phyloP scores from a whole-genome alignment of 116 monocot species.

The Dioscorea cayenensis region DNA sequence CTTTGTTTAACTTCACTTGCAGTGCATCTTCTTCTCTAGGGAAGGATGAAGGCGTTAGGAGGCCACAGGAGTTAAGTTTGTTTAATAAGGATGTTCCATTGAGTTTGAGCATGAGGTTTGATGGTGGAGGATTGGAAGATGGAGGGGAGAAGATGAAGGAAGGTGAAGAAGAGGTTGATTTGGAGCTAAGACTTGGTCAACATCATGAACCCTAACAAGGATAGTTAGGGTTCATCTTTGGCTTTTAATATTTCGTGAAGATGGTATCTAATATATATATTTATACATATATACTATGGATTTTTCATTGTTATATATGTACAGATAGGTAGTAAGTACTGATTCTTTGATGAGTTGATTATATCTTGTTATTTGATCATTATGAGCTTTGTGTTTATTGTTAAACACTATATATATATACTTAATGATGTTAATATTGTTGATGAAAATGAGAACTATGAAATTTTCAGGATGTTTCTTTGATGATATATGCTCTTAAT shows the following conservation, averaged over 20 bases:
- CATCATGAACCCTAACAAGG: neutral
- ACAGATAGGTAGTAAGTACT: neutral
- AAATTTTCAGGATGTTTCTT: no score
- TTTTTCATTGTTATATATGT: neutral
- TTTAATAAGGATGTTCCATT: constrained; percentile 13
- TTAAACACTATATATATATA: neutral
- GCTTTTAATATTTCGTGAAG: neutral
- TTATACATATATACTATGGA: neutral
- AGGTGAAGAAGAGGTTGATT: constrained; percentile 20
- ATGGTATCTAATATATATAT: neutral
- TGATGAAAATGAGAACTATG: no score
- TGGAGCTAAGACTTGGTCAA: constrained; percentile 43
- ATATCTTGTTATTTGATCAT: neutral
- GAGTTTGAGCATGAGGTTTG: constrained; percentile 6
- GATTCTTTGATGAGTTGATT: neutral
- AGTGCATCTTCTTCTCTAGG: no score
- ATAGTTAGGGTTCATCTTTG: neutral
- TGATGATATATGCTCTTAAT: no score
- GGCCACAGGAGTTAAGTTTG: constrained; percentile 7
- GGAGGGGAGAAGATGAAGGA: constrained; percentile 6
- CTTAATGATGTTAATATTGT: no score
- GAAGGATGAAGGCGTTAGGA: neutral
- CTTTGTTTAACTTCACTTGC: no score
- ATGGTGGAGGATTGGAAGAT: neutral
- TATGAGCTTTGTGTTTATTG: neutral